These are phyloP conservation scores for Bipolaris gigantea DNA, from an alignment of 2,329 filamentous ascomycete genomes.

Conservation along the genomic window DNA sequence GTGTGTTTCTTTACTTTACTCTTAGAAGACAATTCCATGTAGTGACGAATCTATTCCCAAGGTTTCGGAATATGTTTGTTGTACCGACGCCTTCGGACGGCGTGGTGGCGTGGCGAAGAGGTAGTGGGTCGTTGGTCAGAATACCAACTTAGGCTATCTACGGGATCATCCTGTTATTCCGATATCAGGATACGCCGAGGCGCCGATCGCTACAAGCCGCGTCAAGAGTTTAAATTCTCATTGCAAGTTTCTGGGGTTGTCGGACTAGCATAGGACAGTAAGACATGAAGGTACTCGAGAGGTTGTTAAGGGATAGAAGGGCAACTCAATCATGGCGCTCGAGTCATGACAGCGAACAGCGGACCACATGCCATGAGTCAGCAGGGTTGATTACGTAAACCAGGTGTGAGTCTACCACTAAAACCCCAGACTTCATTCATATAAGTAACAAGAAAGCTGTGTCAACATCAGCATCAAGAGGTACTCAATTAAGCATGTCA, in stretches of 20 bases:
- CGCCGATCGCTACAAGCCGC: not conserved
- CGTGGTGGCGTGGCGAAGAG: conserved; percentile 12
- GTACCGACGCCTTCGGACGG: not conserved
- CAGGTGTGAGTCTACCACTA: conserved; percentile 20
- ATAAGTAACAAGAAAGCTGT: not conserved
- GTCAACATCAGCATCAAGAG: not conserved
- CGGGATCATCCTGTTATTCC: conserved; percentile 13
- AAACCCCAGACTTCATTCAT: not conserved
- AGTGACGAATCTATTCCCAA: not conserved
- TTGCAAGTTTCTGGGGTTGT: not conserved
- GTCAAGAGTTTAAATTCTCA: not conserved
- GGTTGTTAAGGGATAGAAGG: conserved; percentile 3
- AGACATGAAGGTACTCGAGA: conserved; percentile 27
- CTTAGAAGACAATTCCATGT: not conserved
- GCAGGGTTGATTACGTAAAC: conserved; percentile 30
- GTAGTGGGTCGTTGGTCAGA: conserved; percentile 17
- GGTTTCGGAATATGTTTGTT: conserved; percentile 10
- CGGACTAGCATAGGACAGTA: conserved; percentile 7
- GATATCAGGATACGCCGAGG: conserved; percentile 1
- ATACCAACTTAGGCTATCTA: conserved; percentile 11
- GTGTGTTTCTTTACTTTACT: not conserved
- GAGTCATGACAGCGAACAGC: not conserved
- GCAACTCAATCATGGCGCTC: conserved; percentile 12
- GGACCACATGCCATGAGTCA: conserved; percentile 5
- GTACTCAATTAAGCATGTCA: too few relatives aligned